These are phyloP conservation scores for Lactarius sp. DNA, from an alignment of 768 basidiomycete genomes.

Conservation along the genomic window DNA sequence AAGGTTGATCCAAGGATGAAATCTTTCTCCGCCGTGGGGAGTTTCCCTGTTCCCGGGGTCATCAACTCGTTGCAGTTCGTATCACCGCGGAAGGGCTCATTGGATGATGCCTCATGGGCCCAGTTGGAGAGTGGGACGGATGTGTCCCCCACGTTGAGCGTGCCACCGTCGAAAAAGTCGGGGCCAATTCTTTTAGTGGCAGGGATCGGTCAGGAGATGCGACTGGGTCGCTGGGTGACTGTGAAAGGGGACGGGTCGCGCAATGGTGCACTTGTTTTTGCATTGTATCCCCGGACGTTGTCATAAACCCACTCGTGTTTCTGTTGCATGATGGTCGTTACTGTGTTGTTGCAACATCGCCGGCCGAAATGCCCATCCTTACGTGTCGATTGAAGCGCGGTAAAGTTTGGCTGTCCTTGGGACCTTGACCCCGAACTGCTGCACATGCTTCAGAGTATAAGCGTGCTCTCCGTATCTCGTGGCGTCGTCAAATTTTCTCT, in stretches of 20 bases:
- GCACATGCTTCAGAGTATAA: constrained; percentile 3
- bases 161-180: constrained; percentile 16
- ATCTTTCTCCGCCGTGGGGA: constrained; percentile 65
- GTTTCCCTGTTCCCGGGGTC: constrained; percentile 66
- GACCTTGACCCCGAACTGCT: background rate
- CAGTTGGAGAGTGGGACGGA: constrained; percentile 28
- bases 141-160: constrained; percentile 31
- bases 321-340: background rate
- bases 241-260: constrained; percentile 63
- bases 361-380: background rate
- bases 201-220: constrained; percentile 82
- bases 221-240: constrained; percentile 84
- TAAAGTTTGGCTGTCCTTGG: background rate
- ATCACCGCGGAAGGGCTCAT: constrained; percentile 40
- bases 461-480: background rate
- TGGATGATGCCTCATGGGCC: constrained; percentile 43
- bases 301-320: background rate
- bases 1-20: constrained; percentile 74
- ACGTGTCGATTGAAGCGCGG: background rate
- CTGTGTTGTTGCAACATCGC: background rate
- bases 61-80: constrained; percentile 88
- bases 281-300: constrained; percentile 43
- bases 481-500: background rate
- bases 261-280: constrained; percentile 69
- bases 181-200: constrained; percentile 59